Evolutionary conservation across 441 rosid genomes (phyloP), one percentile per base, ranked within the genome.

Genomic region (Adansonia madagascariensis): DNA sequence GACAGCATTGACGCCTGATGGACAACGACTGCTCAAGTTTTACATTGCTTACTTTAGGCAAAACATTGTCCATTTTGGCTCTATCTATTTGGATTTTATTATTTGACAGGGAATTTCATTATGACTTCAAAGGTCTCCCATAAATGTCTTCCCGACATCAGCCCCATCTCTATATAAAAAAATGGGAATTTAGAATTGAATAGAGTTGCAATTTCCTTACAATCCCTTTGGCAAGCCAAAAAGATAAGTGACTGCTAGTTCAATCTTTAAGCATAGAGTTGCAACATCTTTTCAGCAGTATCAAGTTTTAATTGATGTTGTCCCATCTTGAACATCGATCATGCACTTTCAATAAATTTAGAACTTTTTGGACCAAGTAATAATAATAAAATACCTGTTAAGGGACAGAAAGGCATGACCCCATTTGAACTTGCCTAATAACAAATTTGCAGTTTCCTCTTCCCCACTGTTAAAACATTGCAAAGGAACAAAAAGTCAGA

Each of bases 381-480:
- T 11, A 73, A 70, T 68, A 3, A 11, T 14, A 49, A 47, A 27
- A 71, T 85, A 95, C 98, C 93, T 89, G 91, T 94, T 95, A 20
- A 94, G 90, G 69, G 97, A 94, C 79, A 90, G 82, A 84, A 95
- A 95, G 56, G 97, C 95, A 89, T 95, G 98, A 67, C 98, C 98
- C 99, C 98, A 95, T 78, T 95, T 95, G 86, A 95, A 95, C 89
- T 94, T 95, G 67, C 92, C 91, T 24, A 95, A 89, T 86, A 95
- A 89, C 81, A 89, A 80, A 49, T 92, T 78, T 52, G 91, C 97
- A 64, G 91, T 89, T 84, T 91, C 97, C 83, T 86, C 87, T 83
- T 94, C 99, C 71, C 98, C 98, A 70, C 99, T 95, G 90, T 75
- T 63, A 72, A 31, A 44, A 76, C 70, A 81, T 41, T 68, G 10